Conservation (phyloP, 2,329 filamentous ascomycete genomes). For the Penicillium sp. region DNA sequence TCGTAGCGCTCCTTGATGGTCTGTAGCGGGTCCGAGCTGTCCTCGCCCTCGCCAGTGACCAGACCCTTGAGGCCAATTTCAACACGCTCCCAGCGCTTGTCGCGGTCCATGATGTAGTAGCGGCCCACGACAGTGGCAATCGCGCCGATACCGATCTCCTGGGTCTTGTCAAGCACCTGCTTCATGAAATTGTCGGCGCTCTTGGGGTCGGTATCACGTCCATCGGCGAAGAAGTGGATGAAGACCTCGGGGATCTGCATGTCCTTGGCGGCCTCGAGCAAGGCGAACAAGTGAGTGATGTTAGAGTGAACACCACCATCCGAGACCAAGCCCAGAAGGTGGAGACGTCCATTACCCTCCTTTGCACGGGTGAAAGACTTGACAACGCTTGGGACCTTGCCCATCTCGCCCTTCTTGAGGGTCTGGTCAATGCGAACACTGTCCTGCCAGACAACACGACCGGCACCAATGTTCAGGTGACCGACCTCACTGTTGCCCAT, state of each 20-base stretch:
- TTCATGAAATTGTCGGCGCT: constrained; percentile 85
- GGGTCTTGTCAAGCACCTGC: constrained; percentile 73
- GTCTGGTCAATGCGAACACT: constrained; percentile 94
- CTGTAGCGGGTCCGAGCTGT: constrained; percentile 77
- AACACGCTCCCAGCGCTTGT: constrained; percentile 97
- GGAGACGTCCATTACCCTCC: constrained; percentile 85
- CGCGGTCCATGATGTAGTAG: constrained; percentile 99
- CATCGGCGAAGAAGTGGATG: constrained; percentile 99
- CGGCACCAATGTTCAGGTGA: constrained; percentile 97
- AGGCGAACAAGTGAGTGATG: constrained; percentile 85
- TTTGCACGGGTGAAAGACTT: constrained; percentile 76
- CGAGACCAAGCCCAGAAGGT: constrained; percentile 87
- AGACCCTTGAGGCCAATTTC: constrained; percentile 87
- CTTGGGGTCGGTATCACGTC: constrained; percentile 96
- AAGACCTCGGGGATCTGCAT: constrained; percentile 85
- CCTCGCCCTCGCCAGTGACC: constrained; percentile 81
- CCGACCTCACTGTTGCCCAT: constrained; percentile 99
- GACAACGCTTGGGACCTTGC: constrained; percentile 74
- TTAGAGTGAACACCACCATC: constrained; percentile 97
- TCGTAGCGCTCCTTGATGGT: constrained; percentile 86
- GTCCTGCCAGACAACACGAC: constrained; percentile 97
- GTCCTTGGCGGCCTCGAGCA: constrained; percentile 87
- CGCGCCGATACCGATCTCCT: constrained; percentile 83
- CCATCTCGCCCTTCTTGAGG: constrained; percentile 80
- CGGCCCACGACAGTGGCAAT: constrained; percentile 91